Conservation (phyloP, 73 alveolate genomes). For the Tetrahymena malaccensis region DNA sequence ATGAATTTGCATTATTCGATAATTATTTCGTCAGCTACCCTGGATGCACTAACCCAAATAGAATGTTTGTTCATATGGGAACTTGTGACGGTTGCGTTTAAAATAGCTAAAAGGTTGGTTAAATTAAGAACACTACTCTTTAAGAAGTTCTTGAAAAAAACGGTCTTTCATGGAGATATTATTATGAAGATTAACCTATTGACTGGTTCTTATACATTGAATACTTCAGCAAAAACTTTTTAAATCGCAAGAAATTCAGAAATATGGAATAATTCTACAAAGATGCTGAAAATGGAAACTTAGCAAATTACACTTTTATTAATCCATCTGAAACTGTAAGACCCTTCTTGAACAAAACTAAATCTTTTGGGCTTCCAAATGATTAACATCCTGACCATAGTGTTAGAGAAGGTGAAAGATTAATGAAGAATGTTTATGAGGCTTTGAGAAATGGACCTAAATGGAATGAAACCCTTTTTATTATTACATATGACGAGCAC, state of each 20-base stretch:
- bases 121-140: neutral
- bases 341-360: neutral
- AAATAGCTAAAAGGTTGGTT: neutral
- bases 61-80: neutral
- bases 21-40: neutral
- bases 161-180: neutral
- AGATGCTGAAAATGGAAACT: neutral
- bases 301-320: neutral
- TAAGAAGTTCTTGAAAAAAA: neutral
- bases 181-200: neutral
- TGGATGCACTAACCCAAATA: neutral
- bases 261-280: neutral
- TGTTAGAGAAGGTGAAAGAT: constrained; percentile 1
- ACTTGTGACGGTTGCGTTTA: neutral
- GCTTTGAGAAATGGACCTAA: neutral
- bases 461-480: neutral
- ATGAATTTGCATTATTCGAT: neutral
- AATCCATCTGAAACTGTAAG: constrained; percentile 4
- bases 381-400: constrained; percentile 9
- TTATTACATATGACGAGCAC: neutral
- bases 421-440: neutral
- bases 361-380: neutral
- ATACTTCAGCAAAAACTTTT: neutral
- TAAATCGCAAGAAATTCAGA: neutral
- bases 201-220: constrained; percentile 2